Base-by-base conservation (phyloP, 495 filamentous ascomycete species). In the Annulohypoxylon stygium region DNA sequence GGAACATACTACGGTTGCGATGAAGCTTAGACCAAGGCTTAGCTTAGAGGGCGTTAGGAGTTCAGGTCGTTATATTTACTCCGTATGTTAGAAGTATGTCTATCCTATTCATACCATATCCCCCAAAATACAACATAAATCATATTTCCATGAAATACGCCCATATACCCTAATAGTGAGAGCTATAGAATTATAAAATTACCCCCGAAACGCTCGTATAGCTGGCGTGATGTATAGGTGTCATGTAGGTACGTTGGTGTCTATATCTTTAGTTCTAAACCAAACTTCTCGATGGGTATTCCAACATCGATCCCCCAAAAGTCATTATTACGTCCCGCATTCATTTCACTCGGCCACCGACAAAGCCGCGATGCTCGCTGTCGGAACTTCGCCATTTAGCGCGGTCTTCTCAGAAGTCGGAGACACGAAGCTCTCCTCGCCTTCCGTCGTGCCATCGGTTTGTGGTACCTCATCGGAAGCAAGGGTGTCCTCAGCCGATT, bases 341-440 rank as follows among this genome's bases (percentile, higher is more conserved):
- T 58, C 53, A 11, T 65, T 55, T 2, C 7, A 60, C 6, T 70
- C 72, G 43, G 67, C 33, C 36, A 70, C 50, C 4, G 72, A 61
- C 6, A 75, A 36, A 4, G 72, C 67, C 12, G 67, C 67, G 18
- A 75, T 61, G 25, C 45, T 67, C 18, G 67, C 58, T 16, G 67
- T 70, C 26, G 70, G 71, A 16, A 68, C 72, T 20, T 75, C 73
- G 43, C 45, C 68, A 47, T 62, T 75, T 16, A 70, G 23, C 12
- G 62, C 20, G 14, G 65, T n/a, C 37, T 66, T 69, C 58, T 66
- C 72, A 11, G 23, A 48, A 9, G 26, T 16, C 9, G 71, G 58
- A 16, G 72, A 65, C 2, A 34, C 63, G 30, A 64, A 68, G 33
- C 54, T 61, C 60, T 64, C 66, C 12, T 72, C 73, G 9, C 43